phyloP scores from a whole-genome alignment of 306 rosid genomes.

The Myrica gale region DNA sequence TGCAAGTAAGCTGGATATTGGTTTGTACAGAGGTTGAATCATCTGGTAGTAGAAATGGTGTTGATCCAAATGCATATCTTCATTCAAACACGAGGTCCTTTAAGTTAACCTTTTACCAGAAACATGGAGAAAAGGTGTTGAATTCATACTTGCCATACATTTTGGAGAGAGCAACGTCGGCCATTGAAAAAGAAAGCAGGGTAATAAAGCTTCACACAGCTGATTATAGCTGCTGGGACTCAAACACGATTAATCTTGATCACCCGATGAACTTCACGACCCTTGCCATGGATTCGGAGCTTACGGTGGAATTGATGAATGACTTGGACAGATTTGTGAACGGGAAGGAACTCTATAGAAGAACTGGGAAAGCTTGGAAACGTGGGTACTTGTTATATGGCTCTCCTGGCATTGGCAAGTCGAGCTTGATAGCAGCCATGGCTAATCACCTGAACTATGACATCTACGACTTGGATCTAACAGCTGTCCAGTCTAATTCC shows the following conservation, averaged over 20 bases:
- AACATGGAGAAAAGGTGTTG: conserved; percentile 20
- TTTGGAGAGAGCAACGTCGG: conserved; percentile 24
- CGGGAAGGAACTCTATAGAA: conserved; percentile 26
- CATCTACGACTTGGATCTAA: conserved; percentile 41
- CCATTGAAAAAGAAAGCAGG: conserved; percentile 23
- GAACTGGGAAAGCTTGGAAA: conserved; percentile 43
- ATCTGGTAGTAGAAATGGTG: neutral
- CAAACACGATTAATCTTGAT: neutral
- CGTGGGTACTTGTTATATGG: conserved; percentile 40
- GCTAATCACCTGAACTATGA: conserved; percentile 39
- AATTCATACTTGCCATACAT: conserved; percentile 30
- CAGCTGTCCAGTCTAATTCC: conserved; percentile 1
- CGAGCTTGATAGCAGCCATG: conserved; percentile 48
- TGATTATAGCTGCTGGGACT: neutral
- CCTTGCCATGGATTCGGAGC: conserved; percentile 14
- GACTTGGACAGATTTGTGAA: conserved; percentile 18
- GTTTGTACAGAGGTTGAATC: conserved; percentile 17
- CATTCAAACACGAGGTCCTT: neutral
- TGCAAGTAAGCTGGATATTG: conserved; percentile 30
- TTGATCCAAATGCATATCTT: neutral
- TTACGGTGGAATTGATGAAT: neutral
- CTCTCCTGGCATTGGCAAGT: conserved; percentile 43
- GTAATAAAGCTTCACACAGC: conserved; percentile 26
- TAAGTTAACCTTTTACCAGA: conserved; percentile 25
- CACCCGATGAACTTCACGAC: conserved; percentile 25